Conservation (phyloP, 164 flowering plant species). For the Liquidambar formosana region DNA sequence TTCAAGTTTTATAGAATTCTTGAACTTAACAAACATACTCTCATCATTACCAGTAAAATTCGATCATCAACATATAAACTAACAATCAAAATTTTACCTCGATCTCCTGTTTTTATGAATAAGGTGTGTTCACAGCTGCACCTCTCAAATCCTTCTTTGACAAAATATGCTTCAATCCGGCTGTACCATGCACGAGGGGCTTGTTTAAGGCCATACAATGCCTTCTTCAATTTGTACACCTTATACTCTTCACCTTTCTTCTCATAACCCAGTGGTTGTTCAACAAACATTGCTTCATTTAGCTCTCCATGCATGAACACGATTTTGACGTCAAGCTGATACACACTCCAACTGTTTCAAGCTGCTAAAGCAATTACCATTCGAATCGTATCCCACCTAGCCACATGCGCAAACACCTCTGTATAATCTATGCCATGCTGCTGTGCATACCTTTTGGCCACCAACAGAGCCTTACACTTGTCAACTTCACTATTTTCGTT, state of each 20-base stretch:
- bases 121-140: no score
- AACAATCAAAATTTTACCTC: background rate
- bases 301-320: background rate
- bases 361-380: background rate
- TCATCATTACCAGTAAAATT: background rate
- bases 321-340: no score
- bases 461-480: no score
- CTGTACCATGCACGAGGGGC: constrained; percentile 15
- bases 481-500: background rate
- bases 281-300: background rate
- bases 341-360: no score
- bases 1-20: background rate
- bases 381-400: background rate
- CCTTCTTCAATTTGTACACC: background rate
- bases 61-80: constrained; percentile 17
- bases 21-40: background rate
- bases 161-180: background rate
- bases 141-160: no score
- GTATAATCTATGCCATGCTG: background rate
- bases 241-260: background rate
- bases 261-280: background rate
- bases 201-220: constrained; percentile 13
- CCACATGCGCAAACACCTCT: background rate
- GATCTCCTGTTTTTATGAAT: no score
- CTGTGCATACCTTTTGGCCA: background rate